Evolutionary conservation across 495 filamentous ascomycete genomes (phyloP), one percentile per base, ranked within the genome.

Genomic region (Venustampulla echinocandica): DNA sequence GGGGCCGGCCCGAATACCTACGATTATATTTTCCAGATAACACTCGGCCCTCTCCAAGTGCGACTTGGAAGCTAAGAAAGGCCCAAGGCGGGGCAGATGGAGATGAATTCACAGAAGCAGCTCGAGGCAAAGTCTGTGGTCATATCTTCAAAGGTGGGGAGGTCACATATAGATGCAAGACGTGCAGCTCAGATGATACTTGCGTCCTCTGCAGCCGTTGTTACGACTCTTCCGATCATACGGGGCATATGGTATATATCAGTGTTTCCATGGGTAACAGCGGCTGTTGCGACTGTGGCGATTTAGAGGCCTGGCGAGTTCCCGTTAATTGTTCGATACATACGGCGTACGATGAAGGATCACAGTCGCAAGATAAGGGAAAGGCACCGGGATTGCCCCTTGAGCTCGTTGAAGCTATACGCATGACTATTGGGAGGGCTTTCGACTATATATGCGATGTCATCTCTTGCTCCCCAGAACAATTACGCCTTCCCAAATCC

Each of bases 371-470:
- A 54, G 83, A 74, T 2, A 92, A 90, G 57, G 75, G 74, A 18
- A 81, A 76, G 46, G 61, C 66, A 4, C 65, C 68, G 9, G 57
- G 55, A 5, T 62, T 96, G 6, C 87, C 90, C 1, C 65, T 77
- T 20, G 89, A 90, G 19, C 71, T 96, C 36, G 61, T 84, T 19
- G 64, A 77, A 38, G 79, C 74, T 50, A 90, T 96, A 41, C 74
- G 80, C 22, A 81, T 85, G 67, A 96, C 93, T 2, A 82, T 98
- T 52, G 77, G 84, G 0, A 76, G 87, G 46, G 82, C 79, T 21
- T 73, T 96, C 46, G 90, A 98, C 64, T 98, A 95, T 62, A 78
- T 97, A 44, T 93, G 87, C 63, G 92, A 98, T 70, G 89, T 98
- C 49, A 85, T 98, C 41, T 95, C 92, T 2, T 98, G 92, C 64